Base-by-base conservation (phyloP, 306 rosid species). In the Psophocarpus tetragonolobus region DNA sequence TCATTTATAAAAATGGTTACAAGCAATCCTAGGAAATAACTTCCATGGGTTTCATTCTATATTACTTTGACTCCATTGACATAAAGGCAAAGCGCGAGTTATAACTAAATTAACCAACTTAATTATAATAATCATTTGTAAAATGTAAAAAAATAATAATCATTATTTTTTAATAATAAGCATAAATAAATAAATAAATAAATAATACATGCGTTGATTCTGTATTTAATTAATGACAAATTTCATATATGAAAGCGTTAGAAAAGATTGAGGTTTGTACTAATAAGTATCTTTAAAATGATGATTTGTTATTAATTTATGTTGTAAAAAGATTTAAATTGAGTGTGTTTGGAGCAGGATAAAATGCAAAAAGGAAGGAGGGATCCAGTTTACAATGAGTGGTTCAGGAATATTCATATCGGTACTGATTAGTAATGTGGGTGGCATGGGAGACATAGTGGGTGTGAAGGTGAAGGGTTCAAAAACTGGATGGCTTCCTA, bases 401-500 rank as follows among this genome's bases (percentile, higher is more conserved):
- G 97, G 98, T 68, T 88, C 91, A 8, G 87, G 87, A 13, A 92
- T 94, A 79, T 94, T 89, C 76, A 45, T 90, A 39, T 94, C 98
- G 0, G 93, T 87, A 68, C 81, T 94, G 78, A 89, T 94, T 35
- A 80, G 88, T 76, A 94, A 94, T 56, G 98, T 88, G 30, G 98
- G 81, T 8, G 95, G 97, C 29, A 84, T 82, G 1, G 98, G 98
- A 29, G 97, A 94, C 76, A 68, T 94, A n/a, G 81, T 74, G 30
- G 91, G 79, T 0, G 91, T 94, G 74, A 92, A 94, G 87, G 75
- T 92, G 32, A 94, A 90, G 85, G 95, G 98, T 24, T 89, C 98
- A 32, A 90, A 81, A 89, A 92, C 95, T 5, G 97, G 98, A 45
- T 94, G 98, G 98, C 96, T 94, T 85, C 82, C 97, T 1, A 92